Conservation (phyloP, 805 yeast species). For the Ogataea polymorpha region DNA sequence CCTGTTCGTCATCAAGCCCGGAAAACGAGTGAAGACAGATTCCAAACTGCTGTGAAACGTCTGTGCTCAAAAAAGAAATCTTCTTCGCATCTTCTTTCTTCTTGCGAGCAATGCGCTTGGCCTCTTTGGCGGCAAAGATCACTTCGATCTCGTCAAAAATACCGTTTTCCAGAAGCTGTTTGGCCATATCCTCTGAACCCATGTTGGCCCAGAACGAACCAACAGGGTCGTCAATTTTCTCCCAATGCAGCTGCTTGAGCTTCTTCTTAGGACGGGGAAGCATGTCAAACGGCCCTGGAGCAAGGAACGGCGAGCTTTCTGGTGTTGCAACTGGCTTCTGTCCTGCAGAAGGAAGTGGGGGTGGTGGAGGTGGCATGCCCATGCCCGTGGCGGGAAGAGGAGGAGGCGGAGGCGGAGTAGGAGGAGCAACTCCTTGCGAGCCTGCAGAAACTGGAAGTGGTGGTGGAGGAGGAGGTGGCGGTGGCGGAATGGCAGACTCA, state of each 20-base stretch:
- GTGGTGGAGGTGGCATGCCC: constrained; percentile 32
- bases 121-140: constrained; percentile 81
- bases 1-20: constrained; percentile 54
- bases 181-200: constrained; percentile 56
- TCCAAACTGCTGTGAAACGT: constrained; percentile 91
- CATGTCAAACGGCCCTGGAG: constrained; percentile 40
- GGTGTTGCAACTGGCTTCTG: constrained; percentile 7
- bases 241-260: constrained; percentile 97
- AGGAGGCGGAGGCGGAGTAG: constrained; percentile 35
- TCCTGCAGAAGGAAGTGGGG: constrained; percentile 28
- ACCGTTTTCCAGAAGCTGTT: constrained; percentile 69
- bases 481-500: background rate
- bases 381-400: constrained; percentile 21
- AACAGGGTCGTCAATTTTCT: constrained; percentile 78
- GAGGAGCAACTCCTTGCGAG: constrained; percentile 18
- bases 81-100: constrained; percentile 51
- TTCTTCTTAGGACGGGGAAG: constrained; percentile 70
- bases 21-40: constrained; percentile 84
- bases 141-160: constrained; percentile 79
- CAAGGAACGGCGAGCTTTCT: constrained; percentile 24
- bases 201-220: constrained; percentile 82
- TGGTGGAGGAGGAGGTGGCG: constrained; percentile 34
- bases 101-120: constrained; percentile 45
- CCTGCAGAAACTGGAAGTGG: constrained; percentile 13
- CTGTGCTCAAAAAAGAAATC: constrained; percentile 71